phyloP scores from a whole-genome alignment of 208 protist species.

The Hexamita inflata region DNA sequence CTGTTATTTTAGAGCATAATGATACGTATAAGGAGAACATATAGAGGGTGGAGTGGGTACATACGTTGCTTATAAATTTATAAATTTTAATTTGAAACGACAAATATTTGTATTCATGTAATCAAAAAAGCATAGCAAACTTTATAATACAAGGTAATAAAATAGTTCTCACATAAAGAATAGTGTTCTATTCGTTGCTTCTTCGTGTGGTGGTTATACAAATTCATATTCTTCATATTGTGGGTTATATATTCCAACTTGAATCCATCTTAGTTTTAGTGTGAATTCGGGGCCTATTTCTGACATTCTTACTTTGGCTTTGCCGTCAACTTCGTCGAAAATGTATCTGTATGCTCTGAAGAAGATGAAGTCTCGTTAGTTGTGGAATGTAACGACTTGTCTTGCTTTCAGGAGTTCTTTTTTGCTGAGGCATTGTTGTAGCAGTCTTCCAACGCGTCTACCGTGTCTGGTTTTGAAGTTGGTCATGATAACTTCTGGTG shows the following conservation, averaged over 20 bases:
- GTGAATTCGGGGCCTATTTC: conserved; percentile 7
- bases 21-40: no score
- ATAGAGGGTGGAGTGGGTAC: no score
- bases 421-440: not conserved
- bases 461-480: conserved; percentile 19
- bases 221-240: conserved; percentile 22
- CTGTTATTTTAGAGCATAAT: no score
- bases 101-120: no score
- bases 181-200: no score
- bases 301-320: not conserved
- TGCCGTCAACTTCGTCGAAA: not conserved
- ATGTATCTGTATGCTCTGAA: conserved; percentile 24
- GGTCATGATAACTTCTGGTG: conserved; percentile 18
- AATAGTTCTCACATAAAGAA: no score
- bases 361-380: conserved; percentile 17
- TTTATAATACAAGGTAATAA: no score
- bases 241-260: not conserved
- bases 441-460: not conserved
- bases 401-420: not conserved
- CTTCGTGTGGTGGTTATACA: no score
- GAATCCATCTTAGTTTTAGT: conserved; percentile 20
- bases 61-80: no score
- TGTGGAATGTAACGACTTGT: conserved; percentile 26
- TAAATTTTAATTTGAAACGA: no score
- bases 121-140: no score